Evolutionary conservation across 306 rosid species (phyloP).

Genomic region (Pueraria montana): DNA sequence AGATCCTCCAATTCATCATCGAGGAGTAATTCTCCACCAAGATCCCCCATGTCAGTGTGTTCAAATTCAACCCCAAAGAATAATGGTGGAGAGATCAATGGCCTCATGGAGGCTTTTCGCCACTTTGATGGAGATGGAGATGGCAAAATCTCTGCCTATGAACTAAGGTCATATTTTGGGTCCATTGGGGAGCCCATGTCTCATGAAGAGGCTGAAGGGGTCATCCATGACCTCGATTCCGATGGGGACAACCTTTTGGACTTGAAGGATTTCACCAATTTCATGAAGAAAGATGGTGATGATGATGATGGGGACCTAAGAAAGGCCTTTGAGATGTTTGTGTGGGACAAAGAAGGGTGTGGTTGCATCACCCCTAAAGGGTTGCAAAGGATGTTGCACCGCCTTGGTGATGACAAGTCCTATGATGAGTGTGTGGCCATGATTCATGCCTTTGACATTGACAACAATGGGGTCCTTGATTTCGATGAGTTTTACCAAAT

Average conservation of each 20-base stretch:
- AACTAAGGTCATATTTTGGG: slow-evolving; percentile 69
- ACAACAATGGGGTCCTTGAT: slow-evolving; percentile 79
- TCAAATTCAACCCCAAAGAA: slow-evolving; percentile 41
- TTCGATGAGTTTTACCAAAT: slow-evolving; percentile 78
- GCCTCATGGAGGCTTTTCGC: slow-evolving; percentile 61
- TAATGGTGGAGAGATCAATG: slow-evolving; percentile 45
- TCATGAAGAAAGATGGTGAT: slow-evolving; percentile 54
- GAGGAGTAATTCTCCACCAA: slow-evolving; percentile 43
- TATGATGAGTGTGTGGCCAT: slow-evolving; percentile 71
- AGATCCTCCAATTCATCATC: slow-evolving; percentile 45
- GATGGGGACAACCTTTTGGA: slow-evolving; percentile 67
- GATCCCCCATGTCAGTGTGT: slow-evolving; percentile 40
- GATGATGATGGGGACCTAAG: slow-evolving; percentile 58
- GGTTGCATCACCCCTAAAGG: slow-evolving; percentile 71
- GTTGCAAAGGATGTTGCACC: slow-evolving; percentile 73
- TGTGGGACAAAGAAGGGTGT: slow-evolving; percentile 70
- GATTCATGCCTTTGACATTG: slow-evolving; percentile 71
- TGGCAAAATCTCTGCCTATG: slow-evolving; percentile 72
- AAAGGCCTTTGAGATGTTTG: slow-evolving; percentile 81
- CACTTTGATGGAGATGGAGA: slow-evolving; percentile 70
- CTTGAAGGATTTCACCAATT: slow-evolving; percentile 62
- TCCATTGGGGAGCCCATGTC: slow-evolving; percentile 78
- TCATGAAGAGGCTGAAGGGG: slow-evolving; percentile 63
- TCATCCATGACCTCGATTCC: slow-evolving; percentile 67
- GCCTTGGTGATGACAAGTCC: slow-evolving; percentile 74